These are phyloP conservation scores for Xylariaceae sp. DNA, from an alignment of 2,329 filamentous ascomycete genomes.

Conservation along the genomic window DNA sequence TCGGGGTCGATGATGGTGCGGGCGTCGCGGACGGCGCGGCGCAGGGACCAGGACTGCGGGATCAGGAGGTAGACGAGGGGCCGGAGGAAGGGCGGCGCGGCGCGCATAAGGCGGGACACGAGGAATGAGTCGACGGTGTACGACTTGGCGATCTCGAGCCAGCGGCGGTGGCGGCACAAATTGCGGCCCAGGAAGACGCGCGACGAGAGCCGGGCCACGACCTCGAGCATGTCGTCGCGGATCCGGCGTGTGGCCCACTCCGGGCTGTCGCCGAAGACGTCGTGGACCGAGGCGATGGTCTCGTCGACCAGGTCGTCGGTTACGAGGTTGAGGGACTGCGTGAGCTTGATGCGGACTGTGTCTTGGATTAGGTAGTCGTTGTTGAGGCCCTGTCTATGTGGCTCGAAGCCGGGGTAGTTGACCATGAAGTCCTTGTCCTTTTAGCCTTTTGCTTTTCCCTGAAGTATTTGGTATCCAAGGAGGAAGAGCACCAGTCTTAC, in stretches of 20 bases:
- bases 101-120: constrained; percentile 32
- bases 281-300: constrained; percentile 26
- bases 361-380: constrained; percentile 25
- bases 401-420: constrained; percentile 30
- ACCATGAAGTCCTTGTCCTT: constrained; percentile 33
- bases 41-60: constrained; percentile 34
- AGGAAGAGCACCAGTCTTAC: too few relatives aligned
- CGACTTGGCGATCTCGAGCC: constrained; percentile 40
- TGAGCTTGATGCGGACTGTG: constrained; percentile 29
- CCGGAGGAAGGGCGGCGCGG: constrained; percentile 35
- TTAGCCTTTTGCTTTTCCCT: neutral
- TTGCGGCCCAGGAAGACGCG: constrained; percentile 43
- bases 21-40: constrained; percentile 32
- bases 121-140: constrained; percentile 38
- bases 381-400: constrained; percentile 17
- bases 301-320: constrained; percentile 33
- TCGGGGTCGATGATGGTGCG: constrained; percentile 31
- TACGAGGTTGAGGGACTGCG: constrained; percentile 29
- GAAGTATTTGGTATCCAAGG: neutral
- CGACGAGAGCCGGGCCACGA: constrained; percentile 46
- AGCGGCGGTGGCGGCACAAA: constrained; percentile 41
- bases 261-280: constrained; percentile 26
- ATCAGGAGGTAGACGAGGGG: constrained; percentile 41
- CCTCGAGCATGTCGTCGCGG: constrained; percentile 31
- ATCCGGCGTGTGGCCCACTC: constrained; percentile 37